A percentile compares a stretch with the other conserved stretches of the same genome.
Conservation (phyloP, 2,329 filamentous ascomycete genomes). For the Tolypocladium inflatum region DNA sequence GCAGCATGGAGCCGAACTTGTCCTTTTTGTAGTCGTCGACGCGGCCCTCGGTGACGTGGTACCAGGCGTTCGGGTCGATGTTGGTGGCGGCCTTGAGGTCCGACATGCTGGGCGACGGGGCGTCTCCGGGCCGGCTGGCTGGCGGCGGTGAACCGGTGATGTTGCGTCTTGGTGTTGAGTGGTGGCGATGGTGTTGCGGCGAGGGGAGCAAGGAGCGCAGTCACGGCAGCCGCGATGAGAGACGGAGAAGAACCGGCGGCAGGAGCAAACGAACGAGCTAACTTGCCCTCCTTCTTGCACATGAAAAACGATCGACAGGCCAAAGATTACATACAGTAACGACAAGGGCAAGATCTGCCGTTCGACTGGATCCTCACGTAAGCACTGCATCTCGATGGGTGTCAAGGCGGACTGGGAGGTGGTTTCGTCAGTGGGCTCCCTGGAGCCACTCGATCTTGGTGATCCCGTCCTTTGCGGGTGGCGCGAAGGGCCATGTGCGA, state of each 20-base stretch:
- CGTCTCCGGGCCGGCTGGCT: not conserved
- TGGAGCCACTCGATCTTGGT: not conserved
- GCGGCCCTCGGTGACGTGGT: conserved; percentile 22
- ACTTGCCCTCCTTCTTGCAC: not conserved
- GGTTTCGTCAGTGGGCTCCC: no score
- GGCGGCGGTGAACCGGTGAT: no score
- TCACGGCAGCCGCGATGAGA: not conserved
- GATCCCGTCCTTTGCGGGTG: not conserved
- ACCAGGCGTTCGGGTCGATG: conserved; percentile 25
- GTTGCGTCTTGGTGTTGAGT: not conserved
- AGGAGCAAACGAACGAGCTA: not conserved
- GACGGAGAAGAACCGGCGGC: not conserved
- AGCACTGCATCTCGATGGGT: not conserved
- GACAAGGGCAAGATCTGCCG: not conserved
- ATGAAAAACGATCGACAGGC: not conserved
- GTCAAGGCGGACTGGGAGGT: not conserved
- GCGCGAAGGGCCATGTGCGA: not conserved
- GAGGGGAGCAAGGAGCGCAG: not conserved
- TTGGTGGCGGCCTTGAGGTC: conserved; percentile 11
- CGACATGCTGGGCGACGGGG: not conserved
- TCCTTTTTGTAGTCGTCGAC: conserved; percentile 17
- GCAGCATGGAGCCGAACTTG: conserved; percentile 12
- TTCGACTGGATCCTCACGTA: not conserved
- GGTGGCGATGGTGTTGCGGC: not conserved
- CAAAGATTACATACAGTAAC: not conserved